These are phyloP conservation scores for Metarhizium guizhouense DNA, from an alignment of 2,329 filamentous ascomycete genomes.

Conservation along the genomic window DNA sequence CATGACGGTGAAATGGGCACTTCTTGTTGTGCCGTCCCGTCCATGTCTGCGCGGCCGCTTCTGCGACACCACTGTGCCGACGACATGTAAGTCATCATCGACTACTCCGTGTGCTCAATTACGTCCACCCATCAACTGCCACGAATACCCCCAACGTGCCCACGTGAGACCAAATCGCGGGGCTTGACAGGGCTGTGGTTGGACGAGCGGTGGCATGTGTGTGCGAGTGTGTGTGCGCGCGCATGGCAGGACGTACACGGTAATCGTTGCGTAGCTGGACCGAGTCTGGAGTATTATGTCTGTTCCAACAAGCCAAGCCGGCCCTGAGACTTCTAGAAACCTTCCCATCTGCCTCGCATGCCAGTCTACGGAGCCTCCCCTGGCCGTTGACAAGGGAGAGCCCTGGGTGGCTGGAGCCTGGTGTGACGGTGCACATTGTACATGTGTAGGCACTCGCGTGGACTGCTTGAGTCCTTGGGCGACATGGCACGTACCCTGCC, in stretches of 20 bases:
- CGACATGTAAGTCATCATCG: not conserved
- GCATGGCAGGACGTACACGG: too few relatives aligned
- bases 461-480: too few relatives aligned
- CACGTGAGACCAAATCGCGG: conserved; percentile 11
- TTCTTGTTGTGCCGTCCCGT: too few relatives aligned
- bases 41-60: too few relatives aligned
- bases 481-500: too few relatives aligned
- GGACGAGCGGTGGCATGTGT: not conserved
- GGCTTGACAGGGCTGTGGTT: conserved; percentile 7
- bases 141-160: conserved; percentile 6
- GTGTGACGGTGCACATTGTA: too few relatives aligned
- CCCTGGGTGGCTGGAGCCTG: not conserved
- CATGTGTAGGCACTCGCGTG: too few relatives aligned
- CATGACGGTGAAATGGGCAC: too few relatives aligned
- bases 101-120: not conserved
- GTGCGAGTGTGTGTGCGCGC: not conserved
- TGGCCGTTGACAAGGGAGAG: not conserved
- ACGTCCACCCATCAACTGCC: conserved; percentile 8
- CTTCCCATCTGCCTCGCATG: not conserved
- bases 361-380: not conserved
- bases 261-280: too few relatives aligned
- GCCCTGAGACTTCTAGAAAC: not conserved
- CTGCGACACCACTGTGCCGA: not conserved
- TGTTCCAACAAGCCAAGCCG: not conserved
- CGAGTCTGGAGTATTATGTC: too few relatives aligned